A percentile compares a stretch with the other conserved stretches of the same genome.
These are phyloP conservation scores for Dryas alaskensis DNA, from an alignment of 306 rosid genomes.

Conservation along the genomic window DNA sequence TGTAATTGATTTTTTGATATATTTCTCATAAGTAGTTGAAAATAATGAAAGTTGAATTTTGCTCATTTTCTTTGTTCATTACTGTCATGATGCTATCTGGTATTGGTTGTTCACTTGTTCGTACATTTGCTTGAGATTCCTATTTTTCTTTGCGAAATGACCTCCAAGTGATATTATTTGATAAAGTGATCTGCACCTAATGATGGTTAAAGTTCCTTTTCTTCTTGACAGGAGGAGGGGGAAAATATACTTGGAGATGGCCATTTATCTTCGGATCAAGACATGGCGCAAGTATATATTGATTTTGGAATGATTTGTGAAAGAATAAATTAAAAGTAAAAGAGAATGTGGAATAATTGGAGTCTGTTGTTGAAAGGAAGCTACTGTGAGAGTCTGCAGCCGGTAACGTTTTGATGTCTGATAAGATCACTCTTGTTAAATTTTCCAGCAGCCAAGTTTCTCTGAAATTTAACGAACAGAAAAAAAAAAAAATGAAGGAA, in stretches of 20 bases:
- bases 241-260: background rate
- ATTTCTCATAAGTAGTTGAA: background rate
- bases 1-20: background rate
- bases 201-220: background rate
- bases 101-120: background rate
- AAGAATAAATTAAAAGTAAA: background rate
- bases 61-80: background rate
- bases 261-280: background rate
- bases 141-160: background rate
- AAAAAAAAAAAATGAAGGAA: background rate
- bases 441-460: background rate
- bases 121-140: background rate
- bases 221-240: background rate
- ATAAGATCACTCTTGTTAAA: background rate
- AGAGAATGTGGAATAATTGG: background rate
- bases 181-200: background rate
- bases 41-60: background rate
- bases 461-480: background rate
- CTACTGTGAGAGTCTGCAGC: background rate
- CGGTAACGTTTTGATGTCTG: background rate
- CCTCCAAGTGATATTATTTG: background rate
- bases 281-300: background rate
- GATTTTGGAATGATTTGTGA: background rate
- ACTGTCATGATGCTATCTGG: background rate
- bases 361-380: background rate